phyloP scores from a whole-genome alignment of 257 asterid genomes.

The Solanum lycopersicoides region DNA sequence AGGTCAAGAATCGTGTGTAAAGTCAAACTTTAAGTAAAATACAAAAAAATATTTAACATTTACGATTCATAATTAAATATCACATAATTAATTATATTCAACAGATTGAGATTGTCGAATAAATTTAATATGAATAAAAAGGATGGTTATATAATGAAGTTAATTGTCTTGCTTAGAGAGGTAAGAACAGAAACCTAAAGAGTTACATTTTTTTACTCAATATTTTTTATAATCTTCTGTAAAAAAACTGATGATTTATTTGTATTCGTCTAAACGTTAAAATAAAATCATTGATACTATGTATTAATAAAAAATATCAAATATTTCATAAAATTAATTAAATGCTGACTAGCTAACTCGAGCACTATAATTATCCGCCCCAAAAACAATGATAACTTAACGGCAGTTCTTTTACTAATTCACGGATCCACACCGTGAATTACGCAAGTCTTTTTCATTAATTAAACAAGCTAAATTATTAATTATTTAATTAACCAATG shows the following conservation, averaged over 20 bases:
- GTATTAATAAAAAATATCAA: not conserved
- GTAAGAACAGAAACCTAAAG: not conserved
- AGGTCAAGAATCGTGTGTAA: no score
- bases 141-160: not conserved
- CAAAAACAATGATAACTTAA: not conserved
- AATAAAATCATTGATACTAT: not conserved
- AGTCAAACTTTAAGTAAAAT: no score
- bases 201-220: not conserved
- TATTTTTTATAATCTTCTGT: not conserved
- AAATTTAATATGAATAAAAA: not conserved
- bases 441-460: constrained; percentile 39
- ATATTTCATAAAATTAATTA: not conserved
- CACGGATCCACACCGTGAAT: constrained; percentile 48
- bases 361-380: no score
- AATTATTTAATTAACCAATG: not conserved
- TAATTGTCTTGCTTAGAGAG: not conserved
- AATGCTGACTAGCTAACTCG: not conserved
- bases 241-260: not conserved
- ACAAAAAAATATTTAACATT: not conserved
- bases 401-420: not conserved
- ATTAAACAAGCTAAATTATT: constrained; percentile 8
- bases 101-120: not conserved
- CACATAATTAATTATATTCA: no score
- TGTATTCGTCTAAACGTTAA: rapidly evolving
- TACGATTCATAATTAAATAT: not conserved